These are phyloP conservation scores for Cyberlindnera meyerae DNA, from an alignment of 805 yeast genomes.

Conservation along the genomic window DNA sequence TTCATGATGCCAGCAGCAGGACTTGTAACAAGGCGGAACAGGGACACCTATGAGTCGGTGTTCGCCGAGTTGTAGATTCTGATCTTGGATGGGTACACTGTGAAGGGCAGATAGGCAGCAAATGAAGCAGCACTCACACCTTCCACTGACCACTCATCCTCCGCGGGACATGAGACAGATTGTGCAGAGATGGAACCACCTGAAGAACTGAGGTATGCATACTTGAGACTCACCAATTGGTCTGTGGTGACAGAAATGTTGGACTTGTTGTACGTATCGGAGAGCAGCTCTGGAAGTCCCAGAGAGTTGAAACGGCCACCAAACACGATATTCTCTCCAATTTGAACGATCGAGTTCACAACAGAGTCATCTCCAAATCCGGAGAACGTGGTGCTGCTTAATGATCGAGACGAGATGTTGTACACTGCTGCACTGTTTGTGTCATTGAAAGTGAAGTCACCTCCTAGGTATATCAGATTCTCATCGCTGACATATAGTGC, in stretches of 20 bases:
- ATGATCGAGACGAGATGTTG: slow-evolving; percentile 38
- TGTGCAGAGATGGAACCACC: slow-evolving; percentile 31
- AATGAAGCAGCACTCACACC: slow-evolving; percentile 57
- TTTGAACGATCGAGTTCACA: slow-evolving; percentile 57
- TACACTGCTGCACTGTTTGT: slow-evolving; percentile 62
- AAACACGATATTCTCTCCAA: slow-evolving; percentile 57
- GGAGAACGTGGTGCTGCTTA: slow-evolving; percentile 56
- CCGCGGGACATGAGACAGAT: slow-evolving; percentile 47
- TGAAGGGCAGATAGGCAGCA: slow-evolving; percentile 53
- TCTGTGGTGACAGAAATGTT: slow-evolving; percentile 45
- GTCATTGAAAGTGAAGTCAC: slow-evolving; percentile 53
- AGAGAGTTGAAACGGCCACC: slow-evolving; percentile 68
- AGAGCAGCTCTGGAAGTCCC: slow-evolving; percentile 25
- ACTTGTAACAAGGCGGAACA: slow-evolving; percentile 67
- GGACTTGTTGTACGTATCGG: slow-evolving; percentile 33
- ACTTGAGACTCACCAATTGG: slow-evolving; percentile 54
- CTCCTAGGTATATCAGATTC: slow-evolving; percentile 70
- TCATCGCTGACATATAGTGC: slow-evolving; percentile 44
- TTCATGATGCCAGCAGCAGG: slow-evolving; percentile 92
- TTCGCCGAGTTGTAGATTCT: slow-evolving; percentile 60
- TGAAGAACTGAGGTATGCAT: slow-evolving; percentile 46
- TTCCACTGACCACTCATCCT: slow-evolving; percentile 49
- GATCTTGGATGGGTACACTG: slow-evolving; percentile 62
- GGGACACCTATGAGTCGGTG: slow-evolving; percentile 41
- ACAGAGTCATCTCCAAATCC: slow-evolving; percentile 64